These are phyloP conservation scores for Rhodofomes roseus DNA, from an alignment of 1,284 basidiomycete species.

Conservation along the genomic window DNA sequence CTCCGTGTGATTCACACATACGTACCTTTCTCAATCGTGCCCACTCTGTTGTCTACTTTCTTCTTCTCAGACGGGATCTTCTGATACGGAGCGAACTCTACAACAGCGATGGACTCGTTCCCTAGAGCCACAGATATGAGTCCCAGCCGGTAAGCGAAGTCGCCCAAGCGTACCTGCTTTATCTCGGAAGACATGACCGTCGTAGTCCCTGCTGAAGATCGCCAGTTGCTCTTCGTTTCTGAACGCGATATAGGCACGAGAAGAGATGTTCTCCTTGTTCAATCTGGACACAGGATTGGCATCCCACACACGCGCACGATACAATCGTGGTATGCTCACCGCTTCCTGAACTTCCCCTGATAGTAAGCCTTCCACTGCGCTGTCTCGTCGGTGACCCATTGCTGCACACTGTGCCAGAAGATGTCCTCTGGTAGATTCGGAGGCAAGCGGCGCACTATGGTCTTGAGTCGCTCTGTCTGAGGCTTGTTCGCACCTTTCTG, in stretches of 20 bases:
- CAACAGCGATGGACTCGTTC: conserved; percentile 82
- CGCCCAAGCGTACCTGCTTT: conserved; percentile 65
- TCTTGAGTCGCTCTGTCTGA: conserved; percentile 70
- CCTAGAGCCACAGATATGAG: conserved; percentile 45
- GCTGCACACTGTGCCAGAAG: conserved; percentile 89
- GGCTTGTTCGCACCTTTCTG: conserved; percentile 15
- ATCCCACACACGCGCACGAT: neutral
- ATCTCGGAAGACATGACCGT: conserved; percentile 90
- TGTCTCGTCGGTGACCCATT: conserved; percentile 80
- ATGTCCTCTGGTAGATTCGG: conserved; percentile 89
- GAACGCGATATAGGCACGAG: conserved; percentile 93
- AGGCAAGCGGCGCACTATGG: conserved; percentile 84
- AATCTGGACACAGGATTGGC: conserved; percentile 35
- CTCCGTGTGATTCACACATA: neutral
- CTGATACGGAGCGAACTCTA: conserved; percentile 93
- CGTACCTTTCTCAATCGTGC: conserved; percentile 75
- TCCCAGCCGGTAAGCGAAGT: conserved; percentile 16
- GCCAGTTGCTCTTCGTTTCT: conserved; percentile 69
- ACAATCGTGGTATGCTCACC: conserved; percentile 40
- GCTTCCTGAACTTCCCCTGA: conserved; percentile 69
- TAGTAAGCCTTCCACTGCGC: conserved; percentile 65
- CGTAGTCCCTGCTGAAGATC: conserved; percentile 80
- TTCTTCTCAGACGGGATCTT: conserved; percentile 75
- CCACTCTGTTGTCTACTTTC: conserved; percentile 67
- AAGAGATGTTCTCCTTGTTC: conserved; percentile 79